Evolutionary conservation across 192 early-diverging fungal species (phyloP), one percentile per base, ranked within the genome.

Genomic region (Fimicolochytrium jonesii): DNA sequence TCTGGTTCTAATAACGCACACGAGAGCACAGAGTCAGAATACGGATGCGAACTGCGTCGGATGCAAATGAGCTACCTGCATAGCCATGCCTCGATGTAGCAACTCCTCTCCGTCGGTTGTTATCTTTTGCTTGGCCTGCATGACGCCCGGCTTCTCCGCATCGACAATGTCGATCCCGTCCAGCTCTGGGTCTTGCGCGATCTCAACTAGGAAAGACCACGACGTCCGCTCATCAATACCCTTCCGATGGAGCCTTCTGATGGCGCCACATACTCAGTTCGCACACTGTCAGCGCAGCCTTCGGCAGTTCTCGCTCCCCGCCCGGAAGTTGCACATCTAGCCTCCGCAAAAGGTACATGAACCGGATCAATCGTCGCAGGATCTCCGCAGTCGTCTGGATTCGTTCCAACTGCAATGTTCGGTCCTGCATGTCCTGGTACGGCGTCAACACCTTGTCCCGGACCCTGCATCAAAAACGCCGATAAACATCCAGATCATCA

Each of bases 151-250:
- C 17, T 82, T 35, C 50, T 89, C 80, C 4, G 58, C 60, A 46
- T 86, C 82, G 2, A 89, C 78, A 20, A 86, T 69, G 46, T 83
- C 75, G 59, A 90, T 86, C 7, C 86, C 88, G 17, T 75, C 70
- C 52, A 90, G 70, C 67, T 87, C 83, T 1, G 70, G 66, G 35
- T 87, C 86, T 28, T 76, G 59, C 29, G 86, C 50, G 35, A 89
- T 71, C 0, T 47, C 45, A 18, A 84, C 88, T 69, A 26, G 1
- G 26, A 7, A 37, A 56, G 39, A 23, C 48, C 5, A 29, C 5
- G 5, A 25, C 17, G 17, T 26, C 17, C 5, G 48, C 23, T 15
- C n/a, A n/a, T n/a, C n/a, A n/a, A n/a, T n/a, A n/a, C n/a, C n/a
- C n/a, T n/a, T n/a, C n/a, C n/a, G n/a, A n/a, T n/a, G n/a, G n/a